Base-by-base conservation (phyloP, 768 basidiomycete genomes). In the Gymnopilus junonius region DNA sequence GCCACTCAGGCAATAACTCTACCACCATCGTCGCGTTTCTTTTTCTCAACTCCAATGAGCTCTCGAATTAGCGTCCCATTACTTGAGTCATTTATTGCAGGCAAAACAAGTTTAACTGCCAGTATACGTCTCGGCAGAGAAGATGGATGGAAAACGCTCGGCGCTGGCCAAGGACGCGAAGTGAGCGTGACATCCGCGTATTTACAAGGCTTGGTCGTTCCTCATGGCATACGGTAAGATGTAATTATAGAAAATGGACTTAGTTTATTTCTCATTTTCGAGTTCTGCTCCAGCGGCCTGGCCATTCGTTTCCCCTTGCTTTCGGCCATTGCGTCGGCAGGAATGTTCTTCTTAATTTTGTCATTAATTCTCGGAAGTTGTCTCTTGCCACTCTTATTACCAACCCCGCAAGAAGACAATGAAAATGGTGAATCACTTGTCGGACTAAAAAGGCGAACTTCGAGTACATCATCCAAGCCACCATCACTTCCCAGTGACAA, bases 111-210 rank as follows among this genome's bases (percentile, higher is more conserved):
- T 12, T 71, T 90, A 14, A 68, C 77, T 51, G 93, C 89, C n/a
- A 76, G 73, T 54, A 79, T 94, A n/a, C 84, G 91, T 69, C 71
- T 95, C 43, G 93, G 93, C 4, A 86, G 93, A 43, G 80, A 75
- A 12, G 93, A 95, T 71, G 78, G 78, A 32, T 95, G 93, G 93
- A 87, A 75, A 72, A 83, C 77, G 29, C 51, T 94, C 21, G 92
- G 92, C 6, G 77, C 73, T 14, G 93, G 92, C 2, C 78, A 89
- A 74, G 90, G 86, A 15, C 87, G 89, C 57, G 93, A 95, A 73
- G 69, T 95, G 3, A 89, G 84, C 65, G 85, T 95, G 8, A 70
- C 83, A 31, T 80, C 85, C 21, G 89, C 91, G 21, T 82, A 79
- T 37, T 67, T 95, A 43, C 80, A 77, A 59, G 93, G 93, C 8